phyloP scores from a whole-genome alignment of 2,329 filamentous ascomycete genomes.

The Tolypocladium capitatum region DNA sequence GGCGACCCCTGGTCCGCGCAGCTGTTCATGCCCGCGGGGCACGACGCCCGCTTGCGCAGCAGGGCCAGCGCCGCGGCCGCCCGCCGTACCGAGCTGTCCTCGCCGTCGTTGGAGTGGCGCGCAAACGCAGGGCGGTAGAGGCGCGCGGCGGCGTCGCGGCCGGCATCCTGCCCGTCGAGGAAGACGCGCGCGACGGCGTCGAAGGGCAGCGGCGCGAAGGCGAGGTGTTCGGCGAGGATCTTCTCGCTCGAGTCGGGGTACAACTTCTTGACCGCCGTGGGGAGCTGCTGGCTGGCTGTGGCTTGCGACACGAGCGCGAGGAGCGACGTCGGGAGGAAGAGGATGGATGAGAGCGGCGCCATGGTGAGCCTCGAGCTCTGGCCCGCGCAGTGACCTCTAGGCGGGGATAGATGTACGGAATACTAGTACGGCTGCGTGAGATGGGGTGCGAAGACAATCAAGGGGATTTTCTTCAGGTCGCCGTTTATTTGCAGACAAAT shows the following conservation, averaged over 20 bases:
- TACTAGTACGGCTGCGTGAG: background rate
- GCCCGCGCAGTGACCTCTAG: background rate
- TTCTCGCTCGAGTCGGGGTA: slow-evolving; percentile 57
- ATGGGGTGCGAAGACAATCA: background rate
- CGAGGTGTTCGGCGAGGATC: slow-evolving; percentile 56
- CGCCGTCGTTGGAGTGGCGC: slow-evolving; percentile 24
- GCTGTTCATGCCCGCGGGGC: slow-evolving; percentile 51
- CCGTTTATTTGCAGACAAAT: background rate
- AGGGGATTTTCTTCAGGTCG: too few species aligned
- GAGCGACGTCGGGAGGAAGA: slow-evolving; percentile 3
- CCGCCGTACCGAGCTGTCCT: slow-evolving; percentile 23
- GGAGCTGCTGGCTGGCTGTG: slow-evolving; percentile 23
- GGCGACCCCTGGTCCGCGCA: slow-evolving; percentile 53
- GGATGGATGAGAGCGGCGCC: background rate
- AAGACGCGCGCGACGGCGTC: slow-evolving; percentile 14
- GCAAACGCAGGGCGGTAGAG: slow-evolving; percentile 38
- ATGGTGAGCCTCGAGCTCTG: background rate
- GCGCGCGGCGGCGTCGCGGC: slow-evolving; percentile 7
- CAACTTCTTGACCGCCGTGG: slow-evolving; percentile 60
- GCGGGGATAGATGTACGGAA: too few species aligned
- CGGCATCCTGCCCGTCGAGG: slow-evolving; percentile 13
- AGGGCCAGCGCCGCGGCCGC: slow-evolving; percentile 32
- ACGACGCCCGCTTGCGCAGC: slow-evolving; percentile 48
- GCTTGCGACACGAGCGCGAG: slow-evolving; percentile 17
- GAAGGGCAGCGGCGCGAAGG: slow-evolving; percentile 24